A percentile compares a stretch with the other conserved stretches of the same genome.
Evolutionary conservation across 805 yeast genomes (phyloP).

Genomic region (Schwanniomyces vanrijiae): DNA sequence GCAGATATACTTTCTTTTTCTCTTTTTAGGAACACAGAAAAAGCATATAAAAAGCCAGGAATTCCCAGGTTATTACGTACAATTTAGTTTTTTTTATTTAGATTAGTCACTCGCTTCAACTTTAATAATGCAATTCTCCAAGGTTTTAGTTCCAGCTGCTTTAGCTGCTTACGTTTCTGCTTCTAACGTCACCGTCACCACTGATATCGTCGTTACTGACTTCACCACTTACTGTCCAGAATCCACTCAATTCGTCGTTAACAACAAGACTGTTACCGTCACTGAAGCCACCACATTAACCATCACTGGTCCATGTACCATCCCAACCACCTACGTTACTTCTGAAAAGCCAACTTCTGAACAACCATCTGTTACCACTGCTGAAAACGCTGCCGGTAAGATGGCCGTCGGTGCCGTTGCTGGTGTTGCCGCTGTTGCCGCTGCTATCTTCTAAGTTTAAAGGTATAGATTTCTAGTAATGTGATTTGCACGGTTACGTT

Average conservation of each 20-base stretch:
- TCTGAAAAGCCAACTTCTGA: constrained; percentile 12
- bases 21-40: neutral
- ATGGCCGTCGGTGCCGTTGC: constrained; percentile 51
- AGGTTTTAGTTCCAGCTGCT: constrained; percentile 37
- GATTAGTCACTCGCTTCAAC: constrained; percentile 20
- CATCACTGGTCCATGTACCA: constrained; percentile 85
- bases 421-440: constrained; percentile 51
- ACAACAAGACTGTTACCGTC: constrained; percentile 70
- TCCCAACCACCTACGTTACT: constrained; percentile 46
- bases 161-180: constrained; percentile 44
- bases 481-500: constrained; percentile 2
- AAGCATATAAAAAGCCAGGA: neutral
- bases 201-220: constrained; percentile 61
- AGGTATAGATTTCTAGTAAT: neutral
- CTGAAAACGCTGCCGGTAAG: constrained; percentile 39
- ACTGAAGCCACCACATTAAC: constrained; percentile 80
- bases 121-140: constrained; percentile 35
- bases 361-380: constrained; percentile 24
- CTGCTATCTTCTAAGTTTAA: constrained; percentile 43
- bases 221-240: constrained; percentile 79
- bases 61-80: neutral
- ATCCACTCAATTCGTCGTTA: constrained; percentile 64
- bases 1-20: constrained; percentile 1
- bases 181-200: constrained; percentile 48
- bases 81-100: constrained; percentile 2